Percentiles rank a stretch among this genome's conserved stretches.
These are phyloP conservation scores for Ascosphaera apis DNA, from an alignment of 2,329 filamentous ascomycete species.

Conservation along the genomic window DNA sequence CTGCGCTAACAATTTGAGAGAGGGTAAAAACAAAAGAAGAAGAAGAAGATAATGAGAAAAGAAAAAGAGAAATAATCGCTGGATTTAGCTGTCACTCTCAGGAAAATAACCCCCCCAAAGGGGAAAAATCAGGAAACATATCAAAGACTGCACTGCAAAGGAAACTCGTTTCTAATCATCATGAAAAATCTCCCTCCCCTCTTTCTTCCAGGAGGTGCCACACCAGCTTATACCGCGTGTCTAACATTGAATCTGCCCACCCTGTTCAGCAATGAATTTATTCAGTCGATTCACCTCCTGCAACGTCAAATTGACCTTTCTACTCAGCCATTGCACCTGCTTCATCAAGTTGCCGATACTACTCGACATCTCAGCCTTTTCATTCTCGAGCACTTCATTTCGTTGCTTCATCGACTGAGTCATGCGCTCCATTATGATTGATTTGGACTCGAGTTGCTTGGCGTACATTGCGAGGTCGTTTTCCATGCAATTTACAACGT, in stretches of 20 bases:
- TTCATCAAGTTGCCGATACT: neutral
- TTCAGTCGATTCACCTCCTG: neutral
- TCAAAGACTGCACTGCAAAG: too few relatives aligned
- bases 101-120: too few relatives aligned
- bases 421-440: neutral
- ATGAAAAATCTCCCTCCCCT: too few relatives aligned
- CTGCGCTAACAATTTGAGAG: too few relatives aligned
- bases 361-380: neutral
- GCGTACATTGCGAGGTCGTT: neutral
- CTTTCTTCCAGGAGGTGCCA: too few relatives aligned
- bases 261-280: neutral
- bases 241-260: too few relatives aligned
- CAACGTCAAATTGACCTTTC: neutral
- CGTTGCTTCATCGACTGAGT: neutral
- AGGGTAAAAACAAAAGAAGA: neutral
- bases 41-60: neutral
- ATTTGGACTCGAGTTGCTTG: neutral
- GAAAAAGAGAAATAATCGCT: too few relatives aligned
- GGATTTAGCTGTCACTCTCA: too few relatives aligned
- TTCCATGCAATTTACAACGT: neutral
- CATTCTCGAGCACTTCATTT: neutral
- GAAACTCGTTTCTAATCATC: neutral
- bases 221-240: too few relatives aligned
- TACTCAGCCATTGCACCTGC: neutral
- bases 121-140: too few relatives aligned